Base-by-base conservation (phyloP, 2,329 filamentous ascomycete genomes). In the Claviceps paspali region DNA sequence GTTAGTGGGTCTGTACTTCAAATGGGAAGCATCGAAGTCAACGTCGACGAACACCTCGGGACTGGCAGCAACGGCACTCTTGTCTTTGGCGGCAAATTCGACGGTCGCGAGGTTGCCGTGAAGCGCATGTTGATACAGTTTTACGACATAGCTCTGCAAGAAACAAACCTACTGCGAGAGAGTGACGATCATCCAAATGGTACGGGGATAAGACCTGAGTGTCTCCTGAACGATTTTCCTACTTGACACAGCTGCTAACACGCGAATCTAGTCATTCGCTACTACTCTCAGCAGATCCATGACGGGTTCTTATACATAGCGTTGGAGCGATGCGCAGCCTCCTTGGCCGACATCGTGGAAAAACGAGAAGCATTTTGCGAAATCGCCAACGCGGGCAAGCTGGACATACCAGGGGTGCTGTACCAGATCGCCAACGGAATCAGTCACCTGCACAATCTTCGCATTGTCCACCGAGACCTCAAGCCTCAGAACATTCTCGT, bases 401-500 rank as follows among this genome's bases (percentile, higher is more conserved):
- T 73, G 45, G 83, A 96, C 49, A 64, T 92, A 35, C 82, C 82
- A 0, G 75, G 78, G 44, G 77, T 92, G 2, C 62, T 98, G 27
- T 80, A 85, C 41, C 91, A 98, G 54, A 86, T 98, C 42, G 84
- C 87, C 2, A 80, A 82, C 39, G 91, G 91, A 26, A 73, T 98
- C 22, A 78, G 79, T 40, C 87, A 96, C 56, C 65, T 98, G 8
- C 91, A 98, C 59, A 80, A 78, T 14, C 69, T 96, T 30, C 82
- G 91, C 42, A 95, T 98, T 51, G 92, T 98, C 3, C 91, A 98
- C 55, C 82, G 91, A 37, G 91, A 98, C 52, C 73, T 98, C 50
- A 98, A 98, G 56, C 91, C 91, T 1, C 91, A 98, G 51, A 98
- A 98, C 49, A 96, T 98, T 35, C 68, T 98, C 1, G 86, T 96